phyloP scores from a whole-genome alignment of 768 basidiomycete genomes.

The Xanthoconium stramineum region DNA sequence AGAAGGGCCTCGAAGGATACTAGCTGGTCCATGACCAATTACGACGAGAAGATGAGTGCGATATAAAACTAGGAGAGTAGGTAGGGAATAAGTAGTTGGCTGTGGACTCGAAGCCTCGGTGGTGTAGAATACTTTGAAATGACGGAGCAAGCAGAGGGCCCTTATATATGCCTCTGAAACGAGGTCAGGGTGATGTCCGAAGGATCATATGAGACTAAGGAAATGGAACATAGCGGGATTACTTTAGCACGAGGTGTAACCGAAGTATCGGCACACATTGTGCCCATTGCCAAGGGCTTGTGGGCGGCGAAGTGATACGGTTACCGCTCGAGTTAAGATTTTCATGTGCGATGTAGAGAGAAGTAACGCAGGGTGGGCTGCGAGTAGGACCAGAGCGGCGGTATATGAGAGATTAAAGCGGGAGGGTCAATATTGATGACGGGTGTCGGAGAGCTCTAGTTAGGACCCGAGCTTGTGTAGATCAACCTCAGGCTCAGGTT shows the following conservation, averaged over 20 bases:
- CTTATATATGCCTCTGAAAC: slow-evolving; percentile 35
- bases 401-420: slow-evolving; percentile 3
- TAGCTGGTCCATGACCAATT: slow-evolving; percentile 57
- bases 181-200: slow-evolving; percentile 37
- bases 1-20: slow-evolving; percentile 66
- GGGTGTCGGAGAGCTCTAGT: no score
- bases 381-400: slow-evolving; percentile 4
- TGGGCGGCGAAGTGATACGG: slow-evolving; percentile 1
- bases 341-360: slow-evolving; percentile 17
- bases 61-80: slow-evolving; percentile 16
- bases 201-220: slow-evolving; percentile 21
- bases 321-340: slow-evolving; percentile 1
- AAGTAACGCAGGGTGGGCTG: slow-evolving; percentile 3
- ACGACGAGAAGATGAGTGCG: slow-evolving; percentile 10
- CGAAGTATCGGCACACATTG: slow-evolving; percentile 19
- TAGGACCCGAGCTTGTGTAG: slow-evolving; percentile 7
- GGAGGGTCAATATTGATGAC: no score
- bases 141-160: slow-evolving; percentile 17
- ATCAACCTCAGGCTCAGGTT: no score
- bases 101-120: slow-evolving; percentile 16
- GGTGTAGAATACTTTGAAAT: slow-evolving; percentile 21
- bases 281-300: slow-evolving; percentile 3
- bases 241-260: slow-evolving; percentile 36
- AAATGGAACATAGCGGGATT: slow-evolving; percentile 26
- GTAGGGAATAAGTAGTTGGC: slow-evolving; percentile 18